Evolutionary conservation across 177 flowering plant genomes (phyloP).

Genomic region (Telopea speciosissima): DNA sequence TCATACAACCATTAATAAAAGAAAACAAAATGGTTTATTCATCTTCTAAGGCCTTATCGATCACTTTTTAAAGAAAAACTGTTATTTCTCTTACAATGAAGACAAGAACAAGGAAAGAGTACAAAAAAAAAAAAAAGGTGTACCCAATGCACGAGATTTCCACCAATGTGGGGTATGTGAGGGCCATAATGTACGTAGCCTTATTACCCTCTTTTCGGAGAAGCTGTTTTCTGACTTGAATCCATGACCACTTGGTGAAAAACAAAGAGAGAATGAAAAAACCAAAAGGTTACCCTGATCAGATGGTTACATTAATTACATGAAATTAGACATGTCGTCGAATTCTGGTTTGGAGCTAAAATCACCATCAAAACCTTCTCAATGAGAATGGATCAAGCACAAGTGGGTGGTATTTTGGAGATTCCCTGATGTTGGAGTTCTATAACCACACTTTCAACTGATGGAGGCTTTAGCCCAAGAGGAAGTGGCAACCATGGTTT

Average conservation of each 20-base stretch:
- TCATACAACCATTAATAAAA: background rate
- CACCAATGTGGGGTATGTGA: too few relatives aligned
- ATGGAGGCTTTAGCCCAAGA: slow-evolving; percentile 82
- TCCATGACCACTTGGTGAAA: background rate
- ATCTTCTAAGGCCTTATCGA: background rate
- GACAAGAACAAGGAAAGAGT: background rate
- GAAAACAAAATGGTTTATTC: background rate
- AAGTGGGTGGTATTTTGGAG: slow-evolving; percentile 58
- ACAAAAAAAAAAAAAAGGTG: background rate
- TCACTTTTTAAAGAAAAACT: background rate
- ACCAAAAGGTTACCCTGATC: background rate
- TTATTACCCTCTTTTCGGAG: too few relatives aligned
- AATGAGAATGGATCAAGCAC: slow-evolving; percentile 5
- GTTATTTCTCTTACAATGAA: background rate
- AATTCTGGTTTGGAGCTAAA: slow-evolving; percentile 21
- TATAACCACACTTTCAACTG: slow-evolving; percentile 59
- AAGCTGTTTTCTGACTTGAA: too few relatives aligned
- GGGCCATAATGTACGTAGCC: too few relatives aligned
- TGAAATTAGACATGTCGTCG: slow-evolving; percentile 34
- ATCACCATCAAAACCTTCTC: background rate
- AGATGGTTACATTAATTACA: slow-evolving; percentile 5
- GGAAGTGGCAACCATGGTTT: slow-evolving; percentile 94
- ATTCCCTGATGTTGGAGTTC: slow-evolving; percentile 80
- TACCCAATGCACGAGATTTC: too few relatives aligned
- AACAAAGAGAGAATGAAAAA: background rate